Percentiles rank a stretch among this genome's conserved stretches.
phyloP scores from a whole-genome alignment of 2,329 filamentous ascomycete species.

The Xylariaceae sp. region DNA sequence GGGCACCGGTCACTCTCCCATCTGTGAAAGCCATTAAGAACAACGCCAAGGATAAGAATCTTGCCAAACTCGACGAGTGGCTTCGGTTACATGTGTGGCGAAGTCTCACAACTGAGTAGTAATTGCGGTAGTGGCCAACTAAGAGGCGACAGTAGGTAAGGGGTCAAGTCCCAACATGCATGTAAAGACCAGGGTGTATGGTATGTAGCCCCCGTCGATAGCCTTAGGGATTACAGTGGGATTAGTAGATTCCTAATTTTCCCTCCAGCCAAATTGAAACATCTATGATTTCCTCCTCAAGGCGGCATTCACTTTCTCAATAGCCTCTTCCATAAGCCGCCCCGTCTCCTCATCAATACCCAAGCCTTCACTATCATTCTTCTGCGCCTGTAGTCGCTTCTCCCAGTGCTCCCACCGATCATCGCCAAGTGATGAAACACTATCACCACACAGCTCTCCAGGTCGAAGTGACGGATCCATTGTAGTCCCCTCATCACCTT shows the following conservation, averaged over 20 bases:
- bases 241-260: no score
- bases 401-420: neutral
- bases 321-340: no score
- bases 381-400: neutral
- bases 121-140: no score
- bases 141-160: no score
- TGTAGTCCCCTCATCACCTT: neutral
- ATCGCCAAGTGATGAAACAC: neutral
- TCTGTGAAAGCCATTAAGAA: slow-evolving; percentile 7
- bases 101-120: slow-evolving; percentile 11
- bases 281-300: no score
- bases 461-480: neutral
- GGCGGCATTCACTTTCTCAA: no score
- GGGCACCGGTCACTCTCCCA: slow-evolving; percentile 6
- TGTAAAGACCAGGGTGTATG: no score
- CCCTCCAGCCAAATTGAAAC: no score
- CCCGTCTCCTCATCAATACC: no score
- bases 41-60: slow-evolving; percentile 14
- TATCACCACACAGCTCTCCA: neutral
- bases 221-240: no score
- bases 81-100: slow-evolving; percentile 14
- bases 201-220: no score
- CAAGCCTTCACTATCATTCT: neutral
- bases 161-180: no score
- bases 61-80: slow-evolving; percentile 11